Evolutionary conservation across 2,329 filamentous ascomycete species (phyloP), one percentile per base, ranked within the genome.

Genomic region (Monilinia polystroma): DNA sequence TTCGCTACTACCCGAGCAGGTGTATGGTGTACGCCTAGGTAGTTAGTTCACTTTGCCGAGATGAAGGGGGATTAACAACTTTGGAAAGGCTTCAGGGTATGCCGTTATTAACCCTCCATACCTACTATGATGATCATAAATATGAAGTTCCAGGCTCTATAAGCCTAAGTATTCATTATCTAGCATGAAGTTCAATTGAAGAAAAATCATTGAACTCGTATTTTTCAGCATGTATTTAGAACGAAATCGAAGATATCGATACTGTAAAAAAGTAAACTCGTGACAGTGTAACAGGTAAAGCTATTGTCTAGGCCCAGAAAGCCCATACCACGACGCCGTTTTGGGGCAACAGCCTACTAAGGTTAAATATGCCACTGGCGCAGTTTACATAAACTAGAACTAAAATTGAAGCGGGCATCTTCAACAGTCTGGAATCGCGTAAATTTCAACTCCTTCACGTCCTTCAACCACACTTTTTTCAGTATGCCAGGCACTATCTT

Each of bases 11-110:
- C 78, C 73, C 78, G 81, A 0, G 80, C 76, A 71, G 78, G 77
- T 79, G 82, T 82, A 56, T 75, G 78, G 47, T 77, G 79, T 26
- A 80, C 78, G 1, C 83, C 83, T n/a, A 85, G 80, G 70, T 84
- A 84, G 32, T 35, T 35, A 35, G 1, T 80, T 78, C 0, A 86
- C 84, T 73, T 84, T 85, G 0, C 85, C 85, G 4, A 35, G 78
- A 80, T 70, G 82, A 78, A 0, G 87, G 79, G 0, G 87, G 79
- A 71, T 87, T 82, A 2, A 75, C 75, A 0, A 29, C 29, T 29
- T 29, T 29, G 29, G 29, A 29, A 29, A 29, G 29, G 29, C 29
- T 29, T 29, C 29, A 29, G 29, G 29, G 29, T 29, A 29, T 29
- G 2, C 29, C 29, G 29, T 29, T 76, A 75, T 68, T 87, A 85